Conservation (phyloP, 2,329 filamentous ascomycete genomes). For the Cercospora zeae-maydis region DNA sequence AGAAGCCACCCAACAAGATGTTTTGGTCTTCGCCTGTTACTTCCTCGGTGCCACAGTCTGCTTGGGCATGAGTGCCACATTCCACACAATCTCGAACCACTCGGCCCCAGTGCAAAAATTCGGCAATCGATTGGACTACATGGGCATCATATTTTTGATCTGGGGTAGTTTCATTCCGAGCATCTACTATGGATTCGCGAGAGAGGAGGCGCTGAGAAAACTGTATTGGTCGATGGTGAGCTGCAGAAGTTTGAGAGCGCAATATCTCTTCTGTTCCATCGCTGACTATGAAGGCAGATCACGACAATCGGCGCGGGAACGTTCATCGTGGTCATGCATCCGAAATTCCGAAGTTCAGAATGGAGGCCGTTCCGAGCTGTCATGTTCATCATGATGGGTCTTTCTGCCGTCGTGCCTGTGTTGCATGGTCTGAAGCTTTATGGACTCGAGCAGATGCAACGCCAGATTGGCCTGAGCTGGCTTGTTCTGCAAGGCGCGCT, state of each 20-base stretch:
- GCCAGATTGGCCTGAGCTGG: conserved; percentile 77
- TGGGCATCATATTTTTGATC: conserved; percentile 88
- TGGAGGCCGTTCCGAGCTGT: conserved; percentile 81
- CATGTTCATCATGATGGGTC: conserved; percentile 86
- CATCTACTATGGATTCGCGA: conserved; percentile 82
- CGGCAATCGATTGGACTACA: conserved; percentile 92
- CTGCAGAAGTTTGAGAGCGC: too few species aligned
- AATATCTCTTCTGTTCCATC: background rate
- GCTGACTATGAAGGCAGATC: conserved; percentile 55
- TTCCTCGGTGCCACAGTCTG: conserved; percentile 59
- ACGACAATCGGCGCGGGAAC: conserved; percentile 73
- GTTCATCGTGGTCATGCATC: conserved; percentile 70
- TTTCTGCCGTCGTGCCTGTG: conserved; percentile 79
- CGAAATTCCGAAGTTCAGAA: conserved; percentile 75
- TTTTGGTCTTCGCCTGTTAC: conserved; percentile 73
- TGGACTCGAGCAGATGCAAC: conserved; percentile 62
- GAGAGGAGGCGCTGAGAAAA: conserved; percentile 60
- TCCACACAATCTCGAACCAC: conserved; percentile 82
- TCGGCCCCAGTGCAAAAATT: conserved; percentile 71
- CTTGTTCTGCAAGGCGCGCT: conserved; percentile 73
- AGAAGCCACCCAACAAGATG: conserved; percentile 59
- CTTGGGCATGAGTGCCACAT: conserved; percentile 59
- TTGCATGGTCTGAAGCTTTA: conserved; percentile 69
- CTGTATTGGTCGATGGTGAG: conserved; percentile 71
- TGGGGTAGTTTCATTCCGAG: conserved; percentile 87